Percentiles rank a stretch among this genome's conserved stretches.
These are phyloP conservation scores for Ogataea chonburiensis DNA, from an alignment of 805 yeast genomes.

Conservation along the genomic window DNA sequence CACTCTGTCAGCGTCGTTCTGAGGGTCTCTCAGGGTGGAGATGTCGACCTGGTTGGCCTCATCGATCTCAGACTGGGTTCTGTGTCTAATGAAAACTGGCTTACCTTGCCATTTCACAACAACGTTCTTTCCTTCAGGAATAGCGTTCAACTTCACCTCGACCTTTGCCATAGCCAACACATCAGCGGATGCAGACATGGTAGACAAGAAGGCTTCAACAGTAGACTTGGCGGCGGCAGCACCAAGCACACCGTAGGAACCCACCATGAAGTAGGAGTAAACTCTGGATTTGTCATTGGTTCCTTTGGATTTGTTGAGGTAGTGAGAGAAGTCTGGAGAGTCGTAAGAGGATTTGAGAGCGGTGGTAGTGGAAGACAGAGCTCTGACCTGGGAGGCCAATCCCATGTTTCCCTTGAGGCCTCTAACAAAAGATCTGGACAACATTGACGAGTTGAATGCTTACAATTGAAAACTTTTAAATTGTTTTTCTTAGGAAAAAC, in stretches of 20 bases:
- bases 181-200: conserved; percentile 98
- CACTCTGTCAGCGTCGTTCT: conserved; percentile 89
- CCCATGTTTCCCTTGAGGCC: conserved; percentile 30
- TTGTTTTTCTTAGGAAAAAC: conserved; percentile 9
- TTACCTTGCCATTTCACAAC: conserved; percentile 99
- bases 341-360: conserved; percentile 73
- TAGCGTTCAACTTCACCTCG: conserved; percentile 89
- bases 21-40: conserved; percentile 85
- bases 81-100: conserved; percentile 99
- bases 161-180: conserved; percentile 99
- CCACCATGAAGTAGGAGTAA: conserved; percentile 96
- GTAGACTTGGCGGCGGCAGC: conserved; percentile 97
- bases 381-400: conserved; percentile 40
- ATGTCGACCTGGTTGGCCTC: conserved; percentile 90
- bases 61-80: conserved; percentile 87
- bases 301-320: conserved; percentile 68
- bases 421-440: conserved; percentile 33
- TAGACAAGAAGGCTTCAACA: conserved; percentile 85
- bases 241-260: conserved; percentile 84
- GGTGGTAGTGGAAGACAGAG: conserved; percentile 49
- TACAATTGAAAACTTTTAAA: conserved; percentile 13
- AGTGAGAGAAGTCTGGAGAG: conserved; percentile 86
- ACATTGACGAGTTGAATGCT: conserved; percentile 22
- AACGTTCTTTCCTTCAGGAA: conserved; percentile 97
- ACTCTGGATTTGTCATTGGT: conserved; percentile 73